Conservation (phyloP, 768 basidiomycete genomes). For the Suillus occidentalis region DNA sequence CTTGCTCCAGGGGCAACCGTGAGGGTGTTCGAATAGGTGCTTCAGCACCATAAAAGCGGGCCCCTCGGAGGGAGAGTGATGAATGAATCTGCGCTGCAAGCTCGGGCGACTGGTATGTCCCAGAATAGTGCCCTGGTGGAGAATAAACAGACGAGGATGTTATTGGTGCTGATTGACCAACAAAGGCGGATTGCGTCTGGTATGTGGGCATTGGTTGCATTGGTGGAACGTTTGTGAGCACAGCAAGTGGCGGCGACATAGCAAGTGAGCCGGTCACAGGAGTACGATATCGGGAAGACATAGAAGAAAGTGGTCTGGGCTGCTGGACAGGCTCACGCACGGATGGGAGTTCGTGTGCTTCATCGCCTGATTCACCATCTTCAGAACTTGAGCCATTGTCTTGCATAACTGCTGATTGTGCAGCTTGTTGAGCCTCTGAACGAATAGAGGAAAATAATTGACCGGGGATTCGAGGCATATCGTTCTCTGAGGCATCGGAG, state of each 20-base stretch:
- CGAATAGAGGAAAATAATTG: conserved; percentile 15
- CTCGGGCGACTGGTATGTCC: conserved; percentile 40
- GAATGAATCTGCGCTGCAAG: conserved; percentile 39
- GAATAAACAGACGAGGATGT: conserved; percentile 38
- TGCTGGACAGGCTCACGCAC: conserved; percentile 39
- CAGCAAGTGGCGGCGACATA: conserved; percentile 53
- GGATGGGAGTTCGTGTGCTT: conserved; percentile 43
- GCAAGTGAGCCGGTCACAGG: conserved; percentile 65
- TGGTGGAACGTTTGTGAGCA: conserved; percentile 47
- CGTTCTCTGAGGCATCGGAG: conserved; percentile 53
- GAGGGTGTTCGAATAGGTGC: conserved; percentile 45
- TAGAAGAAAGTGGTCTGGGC: conserved; percentile 69
- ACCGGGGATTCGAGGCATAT: conserved; percentile 20
- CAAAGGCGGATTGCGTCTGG: conserved; percentile 75
- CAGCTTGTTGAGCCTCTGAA: conserved; percentile 15
- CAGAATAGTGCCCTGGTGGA: conserved; percentile 37
- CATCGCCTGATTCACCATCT: conserved; percentile 49
- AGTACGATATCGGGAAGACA: conserved; percentile 80
- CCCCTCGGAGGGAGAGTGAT: conserved; percentile 36
- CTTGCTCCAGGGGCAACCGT: conserved; percentile 57
- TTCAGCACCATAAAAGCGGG: conserved; percentile 33
- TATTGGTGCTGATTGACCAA: conserved; percentile 41
- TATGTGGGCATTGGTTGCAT: conserved; percentile 73
- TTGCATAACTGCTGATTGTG: conserved; percentile 19
- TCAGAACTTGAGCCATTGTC: conserved; percentile 42